Evolutionary conservation across 768 basidiomycete species (phyloP).

Genomic region (Panaeolus papilionaceus): DNA sequence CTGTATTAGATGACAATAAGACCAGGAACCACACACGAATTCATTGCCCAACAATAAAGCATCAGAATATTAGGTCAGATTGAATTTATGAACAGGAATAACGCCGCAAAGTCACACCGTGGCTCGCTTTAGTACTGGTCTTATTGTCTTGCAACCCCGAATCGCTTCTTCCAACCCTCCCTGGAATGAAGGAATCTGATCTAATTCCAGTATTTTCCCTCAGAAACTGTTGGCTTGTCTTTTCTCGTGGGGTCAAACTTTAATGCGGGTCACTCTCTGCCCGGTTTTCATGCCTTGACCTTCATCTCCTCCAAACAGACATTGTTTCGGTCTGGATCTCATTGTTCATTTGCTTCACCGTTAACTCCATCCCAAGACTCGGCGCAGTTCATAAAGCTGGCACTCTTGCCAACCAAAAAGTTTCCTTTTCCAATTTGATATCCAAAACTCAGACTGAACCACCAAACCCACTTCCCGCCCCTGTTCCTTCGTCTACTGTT

Average conservation of each 20-base stretch:
- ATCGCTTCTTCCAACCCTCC: conserved; percentile 30
- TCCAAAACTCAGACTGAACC: neutral
- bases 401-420: neutral
- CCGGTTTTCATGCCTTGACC: conserved; percentile 32
- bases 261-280: conserved; percentile 33
- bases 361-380: conserved; percentile 35
- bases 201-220: conserved; percentile 33
- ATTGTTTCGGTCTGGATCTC: conserved; percentile 36
- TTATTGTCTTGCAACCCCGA: conserved; percentile 38
- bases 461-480: neutral
- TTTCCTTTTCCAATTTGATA: neutral
- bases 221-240: conserved; percentile 31
- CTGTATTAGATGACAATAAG: conserved; percentile 43
- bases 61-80: conserved; percentile 35
- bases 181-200: conserved; percentile 41
- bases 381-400: conserved; percentile 35
- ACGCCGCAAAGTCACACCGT: conserved; percentile 36
- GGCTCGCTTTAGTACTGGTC: conserved; percentile 35
- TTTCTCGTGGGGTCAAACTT: conserved; percentile 46
- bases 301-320: conserved; percentile 26
- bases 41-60: conserved; percentile 36
- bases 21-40: conserved; percentile 41
- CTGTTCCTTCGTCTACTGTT: conserved; percentile 17
- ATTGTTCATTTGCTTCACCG: conserved; percentile 35
- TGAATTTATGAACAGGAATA: conserved; percentile 28